phyloP scores from a whole-genome alignment of 1,139 yeast genomes.

The Sugiyamaella novakii region DNA sequence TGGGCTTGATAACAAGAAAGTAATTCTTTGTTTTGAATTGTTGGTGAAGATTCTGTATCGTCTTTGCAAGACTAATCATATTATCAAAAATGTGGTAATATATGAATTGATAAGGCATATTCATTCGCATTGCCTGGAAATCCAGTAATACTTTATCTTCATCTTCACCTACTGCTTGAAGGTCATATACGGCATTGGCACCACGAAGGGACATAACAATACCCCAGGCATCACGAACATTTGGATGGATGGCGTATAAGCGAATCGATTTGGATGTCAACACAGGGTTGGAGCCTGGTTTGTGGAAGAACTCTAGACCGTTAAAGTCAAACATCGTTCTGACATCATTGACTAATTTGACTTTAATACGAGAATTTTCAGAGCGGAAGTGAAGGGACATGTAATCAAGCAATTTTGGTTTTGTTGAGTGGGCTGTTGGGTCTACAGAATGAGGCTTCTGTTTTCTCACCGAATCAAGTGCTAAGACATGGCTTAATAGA shows the following conservation, averaged over 20 bases:
- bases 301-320: constrained; percentile 42
- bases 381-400: constrained; percentile 48
- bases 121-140: constrained; percentile 43
- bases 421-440: background rate
- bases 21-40: constrained; percentile 52
- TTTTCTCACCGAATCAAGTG: constrained; percentile 13
- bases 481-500: constrained; percentile 28
- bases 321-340: constrained; percentile 57
- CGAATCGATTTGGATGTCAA: constrained; percentile 47
- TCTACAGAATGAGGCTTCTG: background rate
- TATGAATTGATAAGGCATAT: constrained; percentile 62
- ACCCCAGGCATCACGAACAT: constrained; percentile 51
- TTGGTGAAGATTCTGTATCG: constrained; percentile 55
- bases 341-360: constrained; percentile 54
- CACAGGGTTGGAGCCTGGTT: constrained; percentile 38
- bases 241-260: constrained; percentile 58
- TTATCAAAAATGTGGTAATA: constrained; percentile 70
- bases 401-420: constrained; percentile 23
- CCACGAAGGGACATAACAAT: constrained; percentile 40
- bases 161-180: constrained; percentile 21
- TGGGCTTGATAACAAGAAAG: constrained; percentile 48
- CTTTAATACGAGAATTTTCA: constrained; percentile 47
- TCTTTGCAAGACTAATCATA: constrained; percentile 60
- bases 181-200: constrained; percentile 31
- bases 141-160: constrained; percentile 34